Percentiles rank a stretch among this genome's conserved stretches.
phyloP scores from a whole-genome alignment of 2,329 filamentous ascomycete genomes.

The Penicillium oxalicum region DNA sequence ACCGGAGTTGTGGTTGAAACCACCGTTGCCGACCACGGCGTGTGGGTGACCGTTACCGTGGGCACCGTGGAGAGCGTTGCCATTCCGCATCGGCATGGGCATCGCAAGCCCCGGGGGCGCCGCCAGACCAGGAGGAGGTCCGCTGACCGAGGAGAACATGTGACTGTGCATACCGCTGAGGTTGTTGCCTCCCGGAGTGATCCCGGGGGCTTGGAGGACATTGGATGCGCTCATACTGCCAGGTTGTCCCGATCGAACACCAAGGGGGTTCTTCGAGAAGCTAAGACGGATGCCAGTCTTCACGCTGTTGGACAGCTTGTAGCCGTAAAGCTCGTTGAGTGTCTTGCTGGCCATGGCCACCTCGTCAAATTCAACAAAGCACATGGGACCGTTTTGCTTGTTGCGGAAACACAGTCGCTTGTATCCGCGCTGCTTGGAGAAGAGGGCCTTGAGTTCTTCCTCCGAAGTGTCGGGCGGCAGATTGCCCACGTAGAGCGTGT shows the following conservation, averaged over 20 bases:
- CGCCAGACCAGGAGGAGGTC: conserved; percentile 74
- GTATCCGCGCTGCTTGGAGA: conserved; percentile 89
- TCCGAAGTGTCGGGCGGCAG: conserved; percentile 87
- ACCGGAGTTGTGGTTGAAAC: conserved; percentile 34
- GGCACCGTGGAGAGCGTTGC: conserved; percentile 26
- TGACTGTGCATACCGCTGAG: conserved; percentile 50
- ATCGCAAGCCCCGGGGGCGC: conserved; percentile 65
- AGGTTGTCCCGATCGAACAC: conserved; percentile 73
- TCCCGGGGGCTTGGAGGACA: conserved; percentile 46
- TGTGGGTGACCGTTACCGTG: conserved; percentile 22
- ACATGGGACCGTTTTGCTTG: conserved; percentile 95
- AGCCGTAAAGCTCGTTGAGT: conserved; percentile 81
- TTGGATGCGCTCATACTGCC: conserved; percentile 48
- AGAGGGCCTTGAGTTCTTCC: conserved; percentile 89
- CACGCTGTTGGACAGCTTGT: conserved; percentile 79
- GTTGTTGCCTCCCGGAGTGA: conserved; percentile 55
- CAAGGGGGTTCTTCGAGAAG: conserved; percentile 95
- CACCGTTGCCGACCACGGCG: conserved; percentile 25
- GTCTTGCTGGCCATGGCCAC: conserved; percentile 87
- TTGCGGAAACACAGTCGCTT: conserved; percentile 92
- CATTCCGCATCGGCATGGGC: conserved; percentile 30
- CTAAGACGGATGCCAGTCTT: conserved; percentile 93
- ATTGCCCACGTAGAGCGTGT: conserved; percentile 97
- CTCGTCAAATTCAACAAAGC: conserved; percentile 97
- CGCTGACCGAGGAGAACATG: conserved; percentile 62